A percentile compares a stretch with the other conserved stretches of the same genome.
Evolutionary conservation across 345 rosid genomes (phyloP).

Genomic region (Ceriops decandra): DNA sequence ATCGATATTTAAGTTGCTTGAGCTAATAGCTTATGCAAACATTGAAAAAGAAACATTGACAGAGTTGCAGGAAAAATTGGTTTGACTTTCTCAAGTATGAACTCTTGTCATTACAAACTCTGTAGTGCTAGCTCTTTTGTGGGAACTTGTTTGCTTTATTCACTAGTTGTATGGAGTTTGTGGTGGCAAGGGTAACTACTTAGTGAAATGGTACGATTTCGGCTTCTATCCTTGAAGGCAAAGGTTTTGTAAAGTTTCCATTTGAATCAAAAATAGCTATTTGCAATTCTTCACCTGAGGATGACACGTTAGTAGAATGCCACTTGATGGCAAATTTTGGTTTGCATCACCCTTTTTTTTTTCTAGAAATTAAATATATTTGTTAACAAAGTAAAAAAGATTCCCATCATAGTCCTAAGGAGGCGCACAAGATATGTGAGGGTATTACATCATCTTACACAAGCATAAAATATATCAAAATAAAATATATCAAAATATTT

Average conservation of each 20-base stretch:
- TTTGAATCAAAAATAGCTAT: neutral
- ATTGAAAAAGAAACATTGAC: constrained; percentile 63
- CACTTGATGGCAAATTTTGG: too few species aligned
- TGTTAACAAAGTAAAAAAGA: too few species aligned
- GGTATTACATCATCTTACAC: too few species aligned
- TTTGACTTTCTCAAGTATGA: constrained; percentile 66
- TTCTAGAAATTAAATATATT: too few species aligned
- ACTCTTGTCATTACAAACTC: constrained; percentile 13
- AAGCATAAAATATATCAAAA: too few species aligned
- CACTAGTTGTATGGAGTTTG: neutral
- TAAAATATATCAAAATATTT: too few species aligned
- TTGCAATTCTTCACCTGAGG: too few species aligned
- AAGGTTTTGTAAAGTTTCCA: neutral
- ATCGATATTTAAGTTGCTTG: constrained; percentile 74
- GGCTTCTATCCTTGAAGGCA: neutral
- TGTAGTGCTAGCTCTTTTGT: neutral
- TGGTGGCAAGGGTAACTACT: neutral
- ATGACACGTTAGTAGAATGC: too few species aligned
- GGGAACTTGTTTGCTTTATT: neutral
- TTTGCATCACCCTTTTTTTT: too few species aligned
- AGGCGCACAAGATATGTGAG: too few species aligned
- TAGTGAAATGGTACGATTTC: neutral
- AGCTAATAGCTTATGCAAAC: constrained; percentile 47
- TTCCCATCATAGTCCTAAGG: too few species aligned
- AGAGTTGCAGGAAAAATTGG: constrained; percentile 51